Base-by-base conservation (phyloP, 176 grass and related monocot species). In the Puya raimondii region DNA sequence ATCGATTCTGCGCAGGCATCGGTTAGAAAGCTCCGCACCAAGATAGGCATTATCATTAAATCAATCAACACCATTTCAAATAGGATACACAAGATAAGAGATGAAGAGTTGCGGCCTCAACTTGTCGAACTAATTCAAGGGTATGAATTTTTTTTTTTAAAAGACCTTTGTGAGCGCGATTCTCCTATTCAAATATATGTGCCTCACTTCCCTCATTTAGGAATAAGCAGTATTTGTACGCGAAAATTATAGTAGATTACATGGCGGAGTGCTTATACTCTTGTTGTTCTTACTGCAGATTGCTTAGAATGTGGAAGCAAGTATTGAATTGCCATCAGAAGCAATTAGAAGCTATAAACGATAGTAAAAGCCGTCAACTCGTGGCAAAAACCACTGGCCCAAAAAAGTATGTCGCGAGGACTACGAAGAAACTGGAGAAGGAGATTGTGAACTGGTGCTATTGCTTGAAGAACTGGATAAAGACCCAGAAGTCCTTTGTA, bases 21-120 rank as follows among this genome's bases (percentile, higher is more conserved):
- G 12, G 18, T 79, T 61, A 81, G 67, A 65, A 75, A 65, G 16
- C 50, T 94, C 70, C 10, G 0, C 14, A 80, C 80, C 52, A 86
- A 76, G 70, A 91, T 99, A 61, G 76, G 58, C 70, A 64, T 99
- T 82, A 85, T 54, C 17, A 78, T 84, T 18, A 91, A 61, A 47
- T 84, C 87, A 65, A 85, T 74, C 3, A 48, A 78, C 14, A 47
- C 84, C 29, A 91, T 94, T 73, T 93, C 95, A 15, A 76, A 50
- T 9, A 87, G 74, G 82, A 88, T 99, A 63, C 78, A 99, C 75
- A 61, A 75, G 26, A 88, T 99, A 67, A 75, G 94, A 77, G 95
- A 99, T 63, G 82, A 91, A 78, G 95, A 99, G 13, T 68, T 99
- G 49, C 85, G 88, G 14, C 90, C 95, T 73, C 87, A 91, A 52